Conservation (phyloP, 2,329 filamentous ascomycete genomes). For the Didymella glomerata region DNA sequence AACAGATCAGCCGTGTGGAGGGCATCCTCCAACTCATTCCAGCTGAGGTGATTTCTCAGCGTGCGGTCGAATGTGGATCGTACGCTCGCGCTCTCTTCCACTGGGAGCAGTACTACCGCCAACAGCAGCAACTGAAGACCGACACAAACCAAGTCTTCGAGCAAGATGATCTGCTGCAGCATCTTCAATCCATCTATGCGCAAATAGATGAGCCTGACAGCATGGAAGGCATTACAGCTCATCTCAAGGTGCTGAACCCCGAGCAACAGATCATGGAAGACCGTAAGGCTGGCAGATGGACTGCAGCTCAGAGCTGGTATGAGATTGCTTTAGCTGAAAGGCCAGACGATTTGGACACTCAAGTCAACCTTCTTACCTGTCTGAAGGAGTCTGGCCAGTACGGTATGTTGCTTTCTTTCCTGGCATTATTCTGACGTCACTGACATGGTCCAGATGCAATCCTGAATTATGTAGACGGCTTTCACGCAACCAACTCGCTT, state of each 20-base stretch:
- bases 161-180: slow-evolving; percentile 72
- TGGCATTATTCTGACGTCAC: slow-evolving; percentile 24
- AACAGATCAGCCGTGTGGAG: slow-evolving; percentile 72
- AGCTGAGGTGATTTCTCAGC: slow-evolving; percentile 76
- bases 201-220: slow-evolving; percentile 98
- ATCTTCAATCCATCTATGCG: slow-evolving; percentile 91
- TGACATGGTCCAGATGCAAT: slow-evolving; percentile 70
- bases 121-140: slow-evolving; percentile 54
- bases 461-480: slow-evolving; percentile 83
- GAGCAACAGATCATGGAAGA: slow-evolving; percentile 94
- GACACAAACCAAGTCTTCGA: slow-evolving; percentile 60
- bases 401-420: slow-evolving; percentile 61
- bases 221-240: slow-evolving; percentile 90
- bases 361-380: slow-evolving; percentile 84
- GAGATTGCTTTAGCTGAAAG: slow-evolving; percentile 85
- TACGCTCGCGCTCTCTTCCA: slow-evolving; percentile 93
- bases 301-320: slow-evolving; percentile 96
- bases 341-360: slow-evolving; percentile 78
- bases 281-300: slow-evolving; percentile 91
- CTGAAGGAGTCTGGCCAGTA: slow-evolving; percentile 96
- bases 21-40: slow-evolving; percentile 74
- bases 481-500: slow-evolving; percentile 58
- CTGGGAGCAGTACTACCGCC: slow-evolving; percentile 87
- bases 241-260: slow-evolving; percentile 85
- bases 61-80: slow-evolving; percentile 92